Conservation (phyloP, 192 early-diverging fungal species). For the Rhizophagus prolifer region DNA sequence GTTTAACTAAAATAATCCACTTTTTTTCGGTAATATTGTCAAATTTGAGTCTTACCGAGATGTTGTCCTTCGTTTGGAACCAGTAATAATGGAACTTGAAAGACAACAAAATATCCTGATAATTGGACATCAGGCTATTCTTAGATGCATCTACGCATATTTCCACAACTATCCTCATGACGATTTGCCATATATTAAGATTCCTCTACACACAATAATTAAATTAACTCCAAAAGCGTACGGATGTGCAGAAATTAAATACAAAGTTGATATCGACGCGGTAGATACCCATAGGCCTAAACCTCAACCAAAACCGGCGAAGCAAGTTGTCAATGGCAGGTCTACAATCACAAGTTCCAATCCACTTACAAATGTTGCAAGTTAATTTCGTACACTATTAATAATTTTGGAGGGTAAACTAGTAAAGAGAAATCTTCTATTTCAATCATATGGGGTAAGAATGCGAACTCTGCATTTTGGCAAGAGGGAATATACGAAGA, state of each 20-base stretch:
- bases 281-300: conserved; percentile 95
- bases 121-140: conserved; percentile 96
- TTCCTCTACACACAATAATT: conserved; percentile 96
- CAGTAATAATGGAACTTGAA: conserved; percentile 99
- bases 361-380: neutral
- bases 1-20: neutral
- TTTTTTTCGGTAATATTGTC: neutral
- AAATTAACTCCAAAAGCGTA: conserved; percentile 97
- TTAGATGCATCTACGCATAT: conserved; percentile 97
- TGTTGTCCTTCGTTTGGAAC: conserved; percentile 93
- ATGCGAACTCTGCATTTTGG: neutral
- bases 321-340: neutral
- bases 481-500: conserved; percentile 8
- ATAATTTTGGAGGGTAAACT: neutral
- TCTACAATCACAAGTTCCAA: neutral
- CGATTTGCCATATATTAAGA: conserved; percentile 97
- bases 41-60: conserved; percentile 79
- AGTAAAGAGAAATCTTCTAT: neutral
- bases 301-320: conserved; percentile 34
- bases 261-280: conserved; percentile 93
- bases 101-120: conserved; percentile 96
- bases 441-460: conserved; percentile 5
- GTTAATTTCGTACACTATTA: neutral
- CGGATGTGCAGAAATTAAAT: conserved; percentile 90
- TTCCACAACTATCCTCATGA: conserved; percentile 93